Conservation (phyloP, 257 asterid genomes). For the Lycium barbarum region DNA sequence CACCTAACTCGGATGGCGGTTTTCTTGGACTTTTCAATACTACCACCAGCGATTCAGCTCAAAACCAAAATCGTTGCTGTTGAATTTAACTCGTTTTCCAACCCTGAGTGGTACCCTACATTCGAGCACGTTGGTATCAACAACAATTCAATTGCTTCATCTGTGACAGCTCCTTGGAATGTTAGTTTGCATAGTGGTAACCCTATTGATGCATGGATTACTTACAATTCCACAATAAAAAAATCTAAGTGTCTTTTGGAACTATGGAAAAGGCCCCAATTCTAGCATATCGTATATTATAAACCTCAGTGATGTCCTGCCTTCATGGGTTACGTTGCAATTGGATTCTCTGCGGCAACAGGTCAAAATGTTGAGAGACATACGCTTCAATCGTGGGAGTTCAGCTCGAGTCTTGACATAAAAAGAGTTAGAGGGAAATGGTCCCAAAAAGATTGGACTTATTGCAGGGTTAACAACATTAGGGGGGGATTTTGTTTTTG, state of each 20-base stretch:
- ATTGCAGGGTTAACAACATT: conserved; percentile 32
- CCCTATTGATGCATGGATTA: conserved; percentile 39
- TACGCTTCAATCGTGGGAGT: conserved; percentile 41
- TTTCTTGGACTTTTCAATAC: conserved; percentile 47
- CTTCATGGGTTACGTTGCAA: conserved; percentile 39
- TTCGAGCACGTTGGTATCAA: conserved; percentile 49
- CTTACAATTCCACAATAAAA: conserved; percentile 39
- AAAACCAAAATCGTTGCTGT: conserved; percentile 36
- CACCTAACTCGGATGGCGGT: conserved; percentile 51
- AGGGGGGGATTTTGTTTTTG: conserved; percentile 22
- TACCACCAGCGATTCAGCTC: conserved; percentile 32
- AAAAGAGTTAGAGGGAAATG: background rate
- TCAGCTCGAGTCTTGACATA: conserved; percentile 39
- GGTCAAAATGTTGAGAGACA: conserved; percentile 34
- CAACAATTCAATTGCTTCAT: conserved; percentile 41
- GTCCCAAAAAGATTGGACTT: conserved; percentile 12
- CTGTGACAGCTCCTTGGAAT: conserved; percentile 39
- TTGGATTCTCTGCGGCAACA: conserved; percentile 53
- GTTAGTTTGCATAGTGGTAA: conserved; percentile 38
- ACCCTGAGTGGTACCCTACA: conserved; percentile 47
- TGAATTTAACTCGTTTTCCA: conserved; percentile 42
- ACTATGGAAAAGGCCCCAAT: conserved; percentile 35
- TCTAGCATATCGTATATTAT: conserved; percentile 38
- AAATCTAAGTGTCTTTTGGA: conserved; percentile 45
- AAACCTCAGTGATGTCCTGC: conserved; percentile 41